These are phyloP conservation scores for Pseudoneurospora amorphoporcata DNA, from an alignment of 495 filamentous ascomycete genomes.

Conservation along the genomic window DNA sequence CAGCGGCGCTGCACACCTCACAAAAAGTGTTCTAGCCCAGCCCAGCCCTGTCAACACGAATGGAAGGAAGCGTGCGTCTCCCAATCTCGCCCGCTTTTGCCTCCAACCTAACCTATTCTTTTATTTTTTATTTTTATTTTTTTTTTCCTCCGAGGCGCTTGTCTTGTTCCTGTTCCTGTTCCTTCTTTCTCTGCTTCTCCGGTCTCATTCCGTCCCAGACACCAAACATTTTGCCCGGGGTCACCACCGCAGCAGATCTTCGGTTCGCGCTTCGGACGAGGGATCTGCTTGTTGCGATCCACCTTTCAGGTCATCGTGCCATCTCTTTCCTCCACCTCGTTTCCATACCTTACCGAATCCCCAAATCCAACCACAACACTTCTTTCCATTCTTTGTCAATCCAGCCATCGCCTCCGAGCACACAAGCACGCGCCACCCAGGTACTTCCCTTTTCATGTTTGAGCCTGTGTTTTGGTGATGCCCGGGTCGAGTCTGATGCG, in stretches of 20 bases:
- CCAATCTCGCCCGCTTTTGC: neutral
- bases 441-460: neutral
- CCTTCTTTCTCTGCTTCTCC: neutral
- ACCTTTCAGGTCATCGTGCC: neutral
- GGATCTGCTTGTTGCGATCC: neutral
- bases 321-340: neutral
- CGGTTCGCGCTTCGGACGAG: neutral
- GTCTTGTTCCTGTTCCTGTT: neutral
- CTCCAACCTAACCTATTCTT: neutral
- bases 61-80: neutral
- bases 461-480: neutral
- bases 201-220: neutral
- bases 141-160: neutral
- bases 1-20: neutral
- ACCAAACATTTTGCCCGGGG: neutral
- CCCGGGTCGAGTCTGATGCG: neutral
- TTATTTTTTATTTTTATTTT: neutral
- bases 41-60: neutral
- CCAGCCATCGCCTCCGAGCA: neutral
- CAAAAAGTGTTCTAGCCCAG: neutral
- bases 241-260: neutral
- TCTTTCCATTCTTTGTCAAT: neutral
- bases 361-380: neutral
- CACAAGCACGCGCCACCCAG: neutral
- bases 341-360: neutral